Evolutionary conservation across 768 basidiomycete genomes (phyloP), one percentile per base, ranked within the genome.

Genomic region (Amanita subjunquillea): DNA sequence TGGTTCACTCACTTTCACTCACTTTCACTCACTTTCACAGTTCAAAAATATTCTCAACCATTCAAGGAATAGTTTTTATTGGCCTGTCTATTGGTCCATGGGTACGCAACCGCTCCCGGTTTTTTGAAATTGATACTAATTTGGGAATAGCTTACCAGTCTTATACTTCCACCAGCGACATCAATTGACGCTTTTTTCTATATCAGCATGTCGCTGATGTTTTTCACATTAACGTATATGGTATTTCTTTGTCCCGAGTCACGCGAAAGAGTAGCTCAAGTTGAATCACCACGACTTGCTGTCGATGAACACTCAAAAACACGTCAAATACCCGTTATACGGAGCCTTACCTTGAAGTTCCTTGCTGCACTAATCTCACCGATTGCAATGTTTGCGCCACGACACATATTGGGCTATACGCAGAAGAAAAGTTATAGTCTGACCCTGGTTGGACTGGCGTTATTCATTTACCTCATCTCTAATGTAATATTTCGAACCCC

Each of bases 61-160:
- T 91, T 47, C 77, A 80, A 53, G 92, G 91, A 3, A 80, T 89
- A 51, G 74, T 85, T 44, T 90, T 82, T 69, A 65, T 83, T 34
- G 92, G 91, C 4, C 73, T 93, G 51, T 81, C 91, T 0, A 59
- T 81, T 2, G 92, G 92, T 0, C 91, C 92, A 25, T 77, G 82
- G 63, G 74, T 93, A 51, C 73, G 84, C 15, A 22, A 36, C 27
- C 13, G 13, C 27, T 12, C 5, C 13, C 22, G 4, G 6, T 5
- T 42, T 17, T 3, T 38, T 38, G 2, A 10, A 40, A 4, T 27
- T 42, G 13, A 40, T 70, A 72, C 32, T 69, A 22, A 48, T 36
- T 29, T 20, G 4, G 22, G 7, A 44, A 43, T 49, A 76, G 75
- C 60, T 75, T 47, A 69, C 70, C 32, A 72, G 74, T 54, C 60